These are phyloP conservation scores for Stephanodiscus minutulus DNA, from an alignment of 108 stramenopile species.

Conservation along the genomic window DNA sequence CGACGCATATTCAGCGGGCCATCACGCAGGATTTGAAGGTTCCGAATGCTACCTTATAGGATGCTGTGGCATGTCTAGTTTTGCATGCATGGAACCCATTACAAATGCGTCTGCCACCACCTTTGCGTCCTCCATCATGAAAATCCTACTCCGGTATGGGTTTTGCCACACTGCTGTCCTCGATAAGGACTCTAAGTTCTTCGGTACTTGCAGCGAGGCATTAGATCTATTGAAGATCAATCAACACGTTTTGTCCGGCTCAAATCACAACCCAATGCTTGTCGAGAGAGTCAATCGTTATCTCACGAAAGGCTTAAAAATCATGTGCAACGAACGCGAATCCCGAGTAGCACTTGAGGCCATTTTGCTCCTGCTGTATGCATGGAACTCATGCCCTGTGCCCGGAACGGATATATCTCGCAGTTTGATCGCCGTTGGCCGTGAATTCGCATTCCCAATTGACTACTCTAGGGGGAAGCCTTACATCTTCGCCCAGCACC, in stretches of 20 bases:
- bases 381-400: no score
- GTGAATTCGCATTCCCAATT: neutral
- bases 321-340: neutral
- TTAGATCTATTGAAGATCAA: conserved; percentile 1
- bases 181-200: neutral
- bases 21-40: no score
- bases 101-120: neutral
- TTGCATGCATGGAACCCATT: neutral
- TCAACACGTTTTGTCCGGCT: neutral
- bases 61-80: no score
- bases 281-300: conserved; percentile 4
- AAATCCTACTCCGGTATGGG: conserved; percentile 12
- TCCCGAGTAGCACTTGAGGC: neutral
- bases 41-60: no score
- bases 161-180: neutral
- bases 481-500: neutral
- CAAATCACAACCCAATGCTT: conserved; percentile 10
- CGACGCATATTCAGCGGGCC: neutral
- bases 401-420: no score
- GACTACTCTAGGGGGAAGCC: neutral
- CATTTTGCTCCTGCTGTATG: neutral
- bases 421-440: no score
- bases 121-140: conserved; percentile 13
- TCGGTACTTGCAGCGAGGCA: neutral
- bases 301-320: neutral